phyloP scores from a whole-genome alignment of 2,329 filamentous ascomycete genomes.

The Trichophyton mentagrophytes region DNA sequence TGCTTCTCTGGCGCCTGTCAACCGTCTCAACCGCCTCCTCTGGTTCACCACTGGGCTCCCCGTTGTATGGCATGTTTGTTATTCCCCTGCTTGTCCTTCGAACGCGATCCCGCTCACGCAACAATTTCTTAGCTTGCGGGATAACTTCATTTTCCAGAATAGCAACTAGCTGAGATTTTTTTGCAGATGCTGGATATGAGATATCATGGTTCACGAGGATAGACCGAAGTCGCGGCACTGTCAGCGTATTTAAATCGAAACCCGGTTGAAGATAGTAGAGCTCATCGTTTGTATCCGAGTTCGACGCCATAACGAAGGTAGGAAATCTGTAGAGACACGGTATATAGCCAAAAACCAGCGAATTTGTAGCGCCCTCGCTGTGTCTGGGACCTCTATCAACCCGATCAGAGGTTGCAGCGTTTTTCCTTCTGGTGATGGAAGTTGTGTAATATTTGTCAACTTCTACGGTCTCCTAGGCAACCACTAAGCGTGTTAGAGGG shows the following conservation, averaged over 20 bases:
- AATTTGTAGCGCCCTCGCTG: too few species aligned
- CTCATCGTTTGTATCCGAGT: slow-evolving; percentile 36
- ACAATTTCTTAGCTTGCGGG: slow-evolving; percentile 63
- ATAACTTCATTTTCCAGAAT: slow-evolving; percentile 70
- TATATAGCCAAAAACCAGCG: neutral
- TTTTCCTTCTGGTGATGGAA: neutral
- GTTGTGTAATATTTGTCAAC: slow-evolving; percentile 2
- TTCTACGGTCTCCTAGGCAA: slow-evolving; percentile 28
- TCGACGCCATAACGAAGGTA: slow-evolving; percentile 19
- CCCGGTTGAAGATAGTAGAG: slow-evolving; percentile 73
- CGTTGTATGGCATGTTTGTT: slow-evolving; percentile 50
- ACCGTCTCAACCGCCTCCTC: slow-evolving; percentile 43
- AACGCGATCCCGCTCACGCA: slow-evolving; percentile 61
- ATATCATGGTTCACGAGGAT: slow-evolving; percentile 85
- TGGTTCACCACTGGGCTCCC: slow-evolving; percentile 52
- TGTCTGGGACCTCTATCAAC: neutral
- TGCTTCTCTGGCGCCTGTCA: slow-evolving; percentile 38
- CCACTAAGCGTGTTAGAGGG: slow-evolving; percentile 11
- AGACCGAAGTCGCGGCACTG: slow-evolving; percentile 74
- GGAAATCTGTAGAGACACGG: neutral
- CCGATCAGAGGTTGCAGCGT: neutral
- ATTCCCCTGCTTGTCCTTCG: slow-evolving; percentile 85
- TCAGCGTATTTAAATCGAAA: slow-evolving; percentile 74
- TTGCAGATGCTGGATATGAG: slow-evolving; percentile 73
- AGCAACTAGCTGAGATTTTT: slow-evolving; percentile 76